Evolutionary conservation across 441 rosid genomes (phyloP).

Genomic region (Erodium trifolium): DNA sequence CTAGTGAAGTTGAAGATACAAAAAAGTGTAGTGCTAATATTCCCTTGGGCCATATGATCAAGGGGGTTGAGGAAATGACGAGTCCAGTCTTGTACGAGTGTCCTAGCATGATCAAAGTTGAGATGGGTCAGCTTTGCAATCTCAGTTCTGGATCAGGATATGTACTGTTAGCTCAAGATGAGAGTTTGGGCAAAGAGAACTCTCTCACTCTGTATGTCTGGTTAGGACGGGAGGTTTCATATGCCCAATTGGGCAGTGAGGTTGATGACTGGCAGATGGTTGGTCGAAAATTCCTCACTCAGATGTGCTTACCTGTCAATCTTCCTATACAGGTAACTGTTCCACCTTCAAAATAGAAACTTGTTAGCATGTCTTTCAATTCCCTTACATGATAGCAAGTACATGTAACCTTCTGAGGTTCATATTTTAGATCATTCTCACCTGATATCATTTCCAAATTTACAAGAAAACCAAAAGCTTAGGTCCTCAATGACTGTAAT

Average conservation of each 20-base stretch:
- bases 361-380: not conserved
- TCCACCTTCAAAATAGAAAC: slow-evolving; percentile 3
- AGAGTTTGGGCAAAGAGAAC: slow-evolving; percentile 13
- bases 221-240: slow-evolving; percentile 23
- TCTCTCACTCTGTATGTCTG: slow-evolving; percentile 28
- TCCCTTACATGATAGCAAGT: not conserved
- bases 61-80: slow-evolving; percentile 14
- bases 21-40: not conserved
- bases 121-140: slow-evolving; percentile 19
- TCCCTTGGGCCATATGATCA: slow-evolving; percentile 9
- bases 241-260: slow-evolving; percentile 4
- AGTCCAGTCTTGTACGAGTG: slow-evolving; percentile 28
- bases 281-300: slow-evolving; percentile 26
- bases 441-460: not conserved
- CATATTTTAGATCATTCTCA: not conserved
- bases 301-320: slow-evolving; percentile 23
- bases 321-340: slow-evolving; percentile 28
- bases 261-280: slow-evolving; percentile 25
- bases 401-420: no score
- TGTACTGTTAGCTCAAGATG: slow-evolving; percentile 27
- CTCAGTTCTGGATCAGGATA: slow-evolving; percentile 34
- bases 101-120: slow-evolving; percentile 32
- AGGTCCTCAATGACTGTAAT: not conserved
- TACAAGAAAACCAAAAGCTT: not conserved
- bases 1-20: no score